Conservation (phyloP, 768 basidiomycete species). For the Mycena olivaceomarginata region DNA sequence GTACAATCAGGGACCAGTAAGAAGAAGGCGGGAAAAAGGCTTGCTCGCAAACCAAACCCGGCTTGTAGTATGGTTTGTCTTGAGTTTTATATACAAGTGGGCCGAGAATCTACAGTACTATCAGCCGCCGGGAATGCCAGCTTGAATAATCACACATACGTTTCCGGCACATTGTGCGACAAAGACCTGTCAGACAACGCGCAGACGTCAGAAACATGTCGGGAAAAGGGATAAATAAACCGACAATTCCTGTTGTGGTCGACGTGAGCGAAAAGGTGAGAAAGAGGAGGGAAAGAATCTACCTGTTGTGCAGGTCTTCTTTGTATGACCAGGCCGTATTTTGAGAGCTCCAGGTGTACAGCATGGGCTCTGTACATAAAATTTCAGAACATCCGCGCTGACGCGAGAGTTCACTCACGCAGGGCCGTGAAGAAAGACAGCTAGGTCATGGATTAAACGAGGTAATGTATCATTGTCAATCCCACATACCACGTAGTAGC, state of each 20-base stretch:
- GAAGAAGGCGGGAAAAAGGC: neutral
- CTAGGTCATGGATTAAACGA: slow-evolving; percentile 37
- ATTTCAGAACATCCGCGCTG: neutral
- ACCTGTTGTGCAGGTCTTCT: slow-evolving; percentile 64
- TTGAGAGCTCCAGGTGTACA: slow-evolving; percentile 63
- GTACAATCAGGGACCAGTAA: neutral
- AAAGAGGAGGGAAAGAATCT: slow-evolving; percentile 29
- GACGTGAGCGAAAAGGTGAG: too few species aligned
- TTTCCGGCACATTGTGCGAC: slow-evolving; percentile 68
- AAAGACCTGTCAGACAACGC: slow-evolving; percentile 50
- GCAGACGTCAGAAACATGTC: too few species aligned
- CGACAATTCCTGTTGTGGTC: too few species aligned
- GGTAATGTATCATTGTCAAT: neutral
- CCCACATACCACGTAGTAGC: slow-evolving; percentile 61
- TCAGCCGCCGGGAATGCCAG: neutral
- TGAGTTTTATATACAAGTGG: slow-evolving; percentile 60
- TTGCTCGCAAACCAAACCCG: slow-evolving; percentile 61
- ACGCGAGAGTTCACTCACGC: slow-evolving; percentile 46
- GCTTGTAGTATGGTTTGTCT: slow-evolving; percentile 61
- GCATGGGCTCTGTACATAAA: slow-evolving; percentile 57
- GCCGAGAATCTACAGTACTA: slow-evolving; percentile 54
- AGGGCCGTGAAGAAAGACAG: slow-evolving; percentile 59
- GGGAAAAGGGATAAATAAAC: too few species aligned
- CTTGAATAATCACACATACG: slow-evolving; percentile 46
- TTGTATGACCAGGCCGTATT: slow-evolving; percentile 66